Evolutionary conservation across 225 moss, liverwort and hornwort genomes (phyloP), one percentile per base, ranked within the genome.

Genomic region (Bryum argenteum): DNA sequence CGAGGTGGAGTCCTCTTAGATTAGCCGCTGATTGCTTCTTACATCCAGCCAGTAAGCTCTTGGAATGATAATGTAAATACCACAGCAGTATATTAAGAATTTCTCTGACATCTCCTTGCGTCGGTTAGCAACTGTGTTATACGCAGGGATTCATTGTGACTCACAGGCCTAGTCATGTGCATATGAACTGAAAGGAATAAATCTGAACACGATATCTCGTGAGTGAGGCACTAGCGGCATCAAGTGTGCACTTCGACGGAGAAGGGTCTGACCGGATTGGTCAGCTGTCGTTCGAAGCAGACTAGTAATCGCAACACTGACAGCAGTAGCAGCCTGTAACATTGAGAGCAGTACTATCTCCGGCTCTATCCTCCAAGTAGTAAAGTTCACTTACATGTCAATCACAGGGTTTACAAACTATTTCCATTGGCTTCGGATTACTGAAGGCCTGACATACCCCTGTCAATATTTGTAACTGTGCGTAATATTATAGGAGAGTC

Each of bases 21-120:
- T 44, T n/a, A 33, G 1, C 66, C 51, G 37, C 33, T 43, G 11
- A 21, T 33, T 41, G 14, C 33, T 6, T 38, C 44, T 10, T 16
- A 6, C 19, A 11, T 12, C 38, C 19, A 3, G 39, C 44, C 15
- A 20, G 8, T 11, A 10, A 15, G 9, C 12, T 16, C 45, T 5
- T 26, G 23, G 16, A 60, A 26, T 3, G 39, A 28, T 54, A 26
- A 19, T 77, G 77, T 77, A 73, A 39, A 77, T 60, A 70, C 17
- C 45, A 33, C 45, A 58, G 19, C 23, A 22, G 1, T 13, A 15
- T 19, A 14, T 19, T 37, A 58, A 24, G 1, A 10, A 45, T 6
- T 40, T 40, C 22, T 47, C 24, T 3, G 24, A 11, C 28, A 45
- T 26, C 19, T 48, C 41, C 5, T 14, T 24, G n/a, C 59, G 4